Evolutionary conservation across 2,329 filamentous ascomycete genomes (phyloP), one percentile per base, ranked within the genome.

Genomic region (Fusarium penzigii): DNA sequence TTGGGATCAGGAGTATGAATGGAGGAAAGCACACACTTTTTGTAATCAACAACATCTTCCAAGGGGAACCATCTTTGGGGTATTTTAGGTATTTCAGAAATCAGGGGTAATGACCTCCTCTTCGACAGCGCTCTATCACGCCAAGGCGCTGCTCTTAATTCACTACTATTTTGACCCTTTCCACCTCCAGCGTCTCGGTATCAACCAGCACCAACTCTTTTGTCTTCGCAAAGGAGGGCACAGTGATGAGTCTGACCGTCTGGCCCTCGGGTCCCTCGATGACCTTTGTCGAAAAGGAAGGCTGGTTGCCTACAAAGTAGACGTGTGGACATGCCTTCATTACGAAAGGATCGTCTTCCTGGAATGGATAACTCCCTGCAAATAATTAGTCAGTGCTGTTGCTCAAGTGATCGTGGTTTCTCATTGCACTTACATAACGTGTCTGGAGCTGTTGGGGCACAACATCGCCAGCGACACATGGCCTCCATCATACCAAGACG

Each of bases 391-490:
- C 44, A 68, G 62, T 17, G 13, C 10, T 17, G 40, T 17, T 12
- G 25, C 11, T 13, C n/a, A 8, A 5, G 32, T 11, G 10, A 11
- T 11, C 32, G 10, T 36, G 4, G 32, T 36, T 36, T 4, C 4
- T 9, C 10, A 25, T 5, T 25, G 20, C 20, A 77, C 89, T 78
- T 79, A 93, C 92, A 96, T 41, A 99, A 70, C 0, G 95, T 99
- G 72, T 99, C 95, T 0, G 95, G 94, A 2, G 94, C 94, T 0
- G 94, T 99, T 2, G 94, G 94, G 6, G 94, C 94, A 59, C 86
- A 86, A 67, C 91, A 90, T 56, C 94, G 83, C 94, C 94, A 99
- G 53, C 92, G 82, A 60, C 96, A 86, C 84, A 96, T 94, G 51
- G 87, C 87, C 72, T 97, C 94, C 89, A 97, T 94, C 82, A 97